Conservation (phyloP, 139 green algal species). For the Closterium sp. region DNA sequence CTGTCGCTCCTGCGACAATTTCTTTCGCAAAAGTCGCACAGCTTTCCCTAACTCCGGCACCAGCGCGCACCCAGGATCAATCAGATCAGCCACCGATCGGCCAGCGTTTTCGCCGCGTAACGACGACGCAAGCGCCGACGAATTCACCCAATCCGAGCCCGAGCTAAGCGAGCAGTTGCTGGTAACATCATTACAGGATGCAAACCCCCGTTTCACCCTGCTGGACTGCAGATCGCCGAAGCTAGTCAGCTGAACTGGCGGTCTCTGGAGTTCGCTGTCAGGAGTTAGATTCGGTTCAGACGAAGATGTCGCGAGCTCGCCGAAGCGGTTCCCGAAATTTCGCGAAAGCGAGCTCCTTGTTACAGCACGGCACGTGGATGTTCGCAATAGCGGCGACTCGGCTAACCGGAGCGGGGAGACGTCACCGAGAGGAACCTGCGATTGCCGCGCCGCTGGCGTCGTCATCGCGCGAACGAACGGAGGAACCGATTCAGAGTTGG, state of each 20-base stretch:
- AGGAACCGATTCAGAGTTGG: not conserved
- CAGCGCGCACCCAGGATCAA: not conserved
- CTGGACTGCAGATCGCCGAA: not conserved
- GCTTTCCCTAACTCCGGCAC: not conserved
- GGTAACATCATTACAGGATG: not conserved
- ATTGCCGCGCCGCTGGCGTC: not conserved
- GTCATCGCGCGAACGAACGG: not conserved
- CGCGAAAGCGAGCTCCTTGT: not conserved
- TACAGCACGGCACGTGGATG: not conserved
- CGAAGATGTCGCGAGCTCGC: not conserved
- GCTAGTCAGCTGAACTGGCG: not conserved
- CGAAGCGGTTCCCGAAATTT: not conserved
- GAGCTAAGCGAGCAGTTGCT: not conserved
- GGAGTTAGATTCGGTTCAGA: not conserved
- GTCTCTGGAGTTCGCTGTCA: not conserved
- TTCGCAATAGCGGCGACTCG: not conserved
- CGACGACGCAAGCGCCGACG: not conserved
- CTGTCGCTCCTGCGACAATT: not conserved
- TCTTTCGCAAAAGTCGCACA: not conserved
- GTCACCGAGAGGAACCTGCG: not conserved
- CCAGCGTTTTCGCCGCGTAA: not conserved
- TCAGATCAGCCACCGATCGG: not conserved
- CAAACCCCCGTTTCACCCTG: not conserved
- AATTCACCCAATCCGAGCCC: not conserved
- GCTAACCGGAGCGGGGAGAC: not conserved